phyloP scores from a whole-genome alignment of 768 basidiomycete species.

The Neoboletus subvelutipes region DNA sequence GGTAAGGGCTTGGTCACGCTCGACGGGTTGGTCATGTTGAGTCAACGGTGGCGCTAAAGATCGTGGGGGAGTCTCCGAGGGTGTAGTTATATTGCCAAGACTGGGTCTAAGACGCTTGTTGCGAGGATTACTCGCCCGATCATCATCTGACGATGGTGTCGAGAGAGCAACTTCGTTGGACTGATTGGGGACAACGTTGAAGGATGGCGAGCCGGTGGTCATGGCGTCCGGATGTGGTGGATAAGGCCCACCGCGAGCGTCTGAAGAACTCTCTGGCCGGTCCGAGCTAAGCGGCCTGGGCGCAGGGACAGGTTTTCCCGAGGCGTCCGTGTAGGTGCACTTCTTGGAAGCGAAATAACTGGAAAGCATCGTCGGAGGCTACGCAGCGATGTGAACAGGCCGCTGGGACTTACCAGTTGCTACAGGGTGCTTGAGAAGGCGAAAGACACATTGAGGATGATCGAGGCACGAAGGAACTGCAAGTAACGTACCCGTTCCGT shows the following conservation, averaged over 20 bases:
- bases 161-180: slow-evolving; percentile 13
- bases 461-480: slow-evolving; percentile 1
- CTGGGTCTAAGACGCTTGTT: slow-evolving; percentile 55
- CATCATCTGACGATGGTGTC: slow-evolving; percentile 37
- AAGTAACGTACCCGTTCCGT: slow-evolving; percentile 64
- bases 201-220: slow-evolving; percentile 15
- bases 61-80: slow-evolving; percentile 29
- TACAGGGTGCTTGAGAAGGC: slow-evolving; percentile 61
- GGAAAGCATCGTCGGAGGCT: slow-evolving; percentile 10
- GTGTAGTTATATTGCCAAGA: slow-evolving; percentile 38
- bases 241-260: slow-evolving; percentile 22
- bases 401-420: slow-evolving; percentile 60
- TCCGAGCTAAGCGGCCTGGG: slow-evolving; percentile 53
- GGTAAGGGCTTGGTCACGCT: slow-evolving; percentile 61
- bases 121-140: slow-evolving; percentile 39
- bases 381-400: slow-evolving; percentile 1
- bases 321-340: slow-evolving; percentile 78
- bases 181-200: slow-evolving; percentile 7
- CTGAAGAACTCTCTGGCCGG: slow-evolving; percentile 26
- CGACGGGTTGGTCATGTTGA: slow-evolving; percentile 42
- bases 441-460: slow-evolving; percentile 3
- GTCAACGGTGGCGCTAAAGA: slow-evolving; percentile 36
- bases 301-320: slow-evolving; percentile 78
- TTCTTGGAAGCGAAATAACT: slow-evolving; percentile 81
- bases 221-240: slow-evolving; percentile 17